Evolutionary conservation across 2,329 filamentous ascomycete genomes (phyloP), one percentile per base, ranked within the genome.

Genomic region (Exophiala bonariae): DNA sequence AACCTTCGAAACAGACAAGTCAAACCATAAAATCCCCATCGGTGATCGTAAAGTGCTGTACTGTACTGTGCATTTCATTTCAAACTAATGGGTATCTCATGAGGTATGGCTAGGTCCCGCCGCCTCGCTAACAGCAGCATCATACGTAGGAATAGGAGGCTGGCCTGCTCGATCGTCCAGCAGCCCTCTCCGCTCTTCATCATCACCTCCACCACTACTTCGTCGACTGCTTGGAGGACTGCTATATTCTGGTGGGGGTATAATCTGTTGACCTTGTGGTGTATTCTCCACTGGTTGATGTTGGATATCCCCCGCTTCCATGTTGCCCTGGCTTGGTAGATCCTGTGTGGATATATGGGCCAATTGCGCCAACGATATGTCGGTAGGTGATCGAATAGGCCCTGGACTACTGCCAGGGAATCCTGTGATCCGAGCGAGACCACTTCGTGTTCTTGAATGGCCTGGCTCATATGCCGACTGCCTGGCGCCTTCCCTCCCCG

Each of bases 331-430:
- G 31, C 46, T 42, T 33, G 50, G 47, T 11, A 91, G 41, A 47
- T 81, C 79, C 41, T 82, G 71, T 3, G 79, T 80, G 45, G 83
- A 78, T 44, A 86, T 77, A 49, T 86, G 86, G 35, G 88, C 84
- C 43, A 96, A 78, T 61, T 92, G 89, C 20, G 91, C 88, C 38
- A 99, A 80, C 7, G 91, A 96, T 57, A 99, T 99, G 66, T 97
- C 93, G 9, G 93, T 97, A 7, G 93, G 91, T 62, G 89, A 95
- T 59, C 92, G 81, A 52, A 90, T 79, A 2, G 93, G 93, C 3
- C 93, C 93, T 1, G 92, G 91, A 63, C 89, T 96, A 16, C 87
- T 87, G 7, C 44, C 41, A 28, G 56, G 90, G 87, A 53, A 83
- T 76, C 58, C 72, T 71, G 35, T 16, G 36, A 91, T 75, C 55